Base-by-base conservation (phyloP, 23 red algal genomes). In the Chondrus crispus region DNA sequence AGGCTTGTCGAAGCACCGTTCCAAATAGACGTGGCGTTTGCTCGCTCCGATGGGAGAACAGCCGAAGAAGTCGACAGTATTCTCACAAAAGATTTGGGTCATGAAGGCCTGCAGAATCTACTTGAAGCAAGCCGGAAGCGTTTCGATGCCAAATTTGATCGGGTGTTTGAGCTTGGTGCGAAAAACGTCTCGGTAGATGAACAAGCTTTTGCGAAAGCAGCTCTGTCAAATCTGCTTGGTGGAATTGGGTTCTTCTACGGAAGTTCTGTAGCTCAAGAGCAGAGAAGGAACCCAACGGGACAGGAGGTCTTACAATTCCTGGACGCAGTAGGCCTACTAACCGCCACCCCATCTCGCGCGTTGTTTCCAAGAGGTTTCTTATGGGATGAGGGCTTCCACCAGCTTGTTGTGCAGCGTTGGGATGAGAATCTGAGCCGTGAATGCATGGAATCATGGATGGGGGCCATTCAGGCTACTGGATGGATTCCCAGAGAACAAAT, bases 321-420 rank as follows among this genome's bases (percentile, higher is more conserved):
- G 37, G 28, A 7, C 29, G 84, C 95, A 13, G 63, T 87, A 8
- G 44, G 80, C 6, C 80, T 96, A 36, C 46, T 99, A 5, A 96
- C 93, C 0, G 93, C 97, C 6, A 91, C 94, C 44, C 97, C 97
- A 40, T 95, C 97, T 22, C 63, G 94, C 16, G 75, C 78, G 40
- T 55, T 85, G 24, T 99, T 99, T 88, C 94, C 97, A 29, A 80
- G 97, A 19, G 97, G 97, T 28, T 99, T 99, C 57, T 54, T 99
- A 22, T 99, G 97, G 97, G 97, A 99, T 68, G 97, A 99, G 79
- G 97, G 97, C 9, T 99, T 99, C 64, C 97, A 99, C 79, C 97
- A 99, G 72, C 81, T 99, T 24, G 26, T 99, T 62, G 49, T 99
- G 30, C 92, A 92, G 41, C 51, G 48, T 11, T 99, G 97, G 97